Evolutionary conservation across 805 yeast species (phyloP).

Genomic region (Myxozyma udenii): DNA sequence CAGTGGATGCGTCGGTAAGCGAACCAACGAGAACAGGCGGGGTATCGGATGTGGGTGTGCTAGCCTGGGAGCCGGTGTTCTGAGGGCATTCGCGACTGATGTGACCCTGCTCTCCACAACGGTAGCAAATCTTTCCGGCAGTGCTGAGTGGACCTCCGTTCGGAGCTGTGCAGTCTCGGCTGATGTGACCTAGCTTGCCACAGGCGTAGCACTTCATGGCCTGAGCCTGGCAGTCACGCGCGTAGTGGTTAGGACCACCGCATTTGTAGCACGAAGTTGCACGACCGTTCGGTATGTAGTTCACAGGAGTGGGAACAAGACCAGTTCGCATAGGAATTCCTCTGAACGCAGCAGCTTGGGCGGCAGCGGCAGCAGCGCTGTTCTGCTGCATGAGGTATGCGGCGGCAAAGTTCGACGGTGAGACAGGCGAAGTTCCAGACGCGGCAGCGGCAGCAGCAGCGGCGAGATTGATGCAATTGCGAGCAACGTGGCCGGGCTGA

Average conservation of each 20-base stretch:
- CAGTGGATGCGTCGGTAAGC: constrained; percentile 26
- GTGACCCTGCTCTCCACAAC: constrained; percentile 73
- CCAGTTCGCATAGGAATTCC: constrained; percentile 30
- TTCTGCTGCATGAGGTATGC: constrained; percentile 30
- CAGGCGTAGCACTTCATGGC: constrained; percentile 81
- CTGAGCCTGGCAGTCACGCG: constrained; percentile 78
- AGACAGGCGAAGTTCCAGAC: constrained; percentile 23
- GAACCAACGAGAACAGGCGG: constrained; percentile 20
- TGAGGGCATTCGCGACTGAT: constrained; percentile 40
- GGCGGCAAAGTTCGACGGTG: constrained; percentile 32
- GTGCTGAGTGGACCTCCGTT: constrained; percentile 33
- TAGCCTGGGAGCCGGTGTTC: constrained; percentile 8
- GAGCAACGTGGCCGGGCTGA: constrained; percentile 77
- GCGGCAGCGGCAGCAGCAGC: constrained; percentile 26
- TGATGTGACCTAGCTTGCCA: constrained; percentile 79
- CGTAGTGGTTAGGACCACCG: constrained; percentile 83
- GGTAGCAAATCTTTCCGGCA: constrained; percentile 58
- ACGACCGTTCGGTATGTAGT: constrained; percentile 16
- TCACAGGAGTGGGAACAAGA: constrained; percentile 18
- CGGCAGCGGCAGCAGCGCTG: constrained; percentile 28
- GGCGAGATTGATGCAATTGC: constrained; percentile 51
- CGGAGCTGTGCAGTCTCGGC: constrained; percentile 33
- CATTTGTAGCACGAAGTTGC: constrained; percentile 75
- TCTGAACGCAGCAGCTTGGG: constrained; percentile 29
- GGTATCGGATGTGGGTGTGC: constrained; percentile 15